Conservation (phyloP, 108 stramenopile genomes). For the Cyclotella kingstonii region DNA sequence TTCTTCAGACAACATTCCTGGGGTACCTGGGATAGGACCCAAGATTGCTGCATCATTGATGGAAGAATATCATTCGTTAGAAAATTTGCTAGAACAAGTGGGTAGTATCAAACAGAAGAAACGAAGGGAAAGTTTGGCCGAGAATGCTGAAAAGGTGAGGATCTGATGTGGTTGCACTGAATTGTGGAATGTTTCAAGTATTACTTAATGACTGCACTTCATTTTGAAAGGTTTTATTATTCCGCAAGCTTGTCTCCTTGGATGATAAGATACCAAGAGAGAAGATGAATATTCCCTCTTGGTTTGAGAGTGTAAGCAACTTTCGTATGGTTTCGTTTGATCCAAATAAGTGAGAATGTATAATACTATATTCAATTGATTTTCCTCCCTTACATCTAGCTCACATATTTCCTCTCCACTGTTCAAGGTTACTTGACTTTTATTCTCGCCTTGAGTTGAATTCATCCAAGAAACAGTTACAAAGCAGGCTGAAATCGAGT, state of each 20-base stretch:
- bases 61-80: conserved; percentile 66
- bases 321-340: conserved; percentile 41
- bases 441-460: conserved; percentile 35
- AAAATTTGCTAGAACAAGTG: conserved; percentile 49
- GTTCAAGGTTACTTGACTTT: conserved; percentile 14
- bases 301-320: conserved; percentile 31
- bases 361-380: background rate
- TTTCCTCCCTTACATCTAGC: background rate
- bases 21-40: conserved; percentile 84
- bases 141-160: conserved; percentile 50
- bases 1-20: conserved; percentile 84
- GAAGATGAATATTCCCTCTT: conserved; percentile 19
- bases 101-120: conserved; percentile 63
- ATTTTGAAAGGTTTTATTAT: conserved; percentile 29
- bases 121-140: conserved; percentile 59
- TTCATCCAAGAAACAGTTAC: conserved; percentile 33
- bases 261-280: conserved; percentile 22
- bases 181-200: conserved; percentile 5
- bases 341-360: conserved; percentile 24
- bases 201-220: conserved; percentile 40
- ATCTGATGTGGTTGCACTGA: conserved; percentile 45
- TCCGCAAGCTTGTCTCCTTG: conserved; percentile 25
- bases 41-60: conserved; percentile 81
- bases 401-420: background rate
- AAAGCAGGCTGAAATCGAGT: conserved; percentile 33